Conservation (phyloP, 1,284 basidiomycete species). For the Gomphus sp. region DNA sequence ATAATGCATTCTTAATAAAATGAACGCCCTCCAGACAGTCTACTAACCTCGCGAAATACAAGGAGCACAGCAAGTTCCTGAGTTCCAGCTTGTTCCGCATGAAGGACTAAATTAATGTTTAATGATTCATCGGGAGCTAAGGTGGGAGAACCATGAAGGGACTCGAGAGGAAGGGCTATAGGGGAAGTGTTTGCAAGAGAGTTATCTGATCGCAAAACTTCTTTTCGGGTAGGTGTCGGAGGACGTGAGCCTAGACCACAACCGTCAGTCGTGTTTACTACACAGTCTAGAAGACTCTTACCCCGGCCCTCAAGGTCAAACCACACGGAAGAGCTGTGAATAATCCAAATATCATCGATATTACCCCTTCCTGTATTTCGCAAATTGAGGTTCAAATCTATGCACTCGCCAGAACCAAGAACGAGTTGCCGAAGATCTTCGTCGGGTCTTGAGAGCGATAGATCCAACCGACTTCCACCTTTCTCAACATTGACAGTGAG, state of each 20-base stretch:
- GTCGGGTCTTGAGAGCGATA: constrained; percentile 46
- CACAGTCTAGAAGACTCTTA: not conserved
- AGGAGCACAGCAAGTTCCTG: constrained; percentile 53
- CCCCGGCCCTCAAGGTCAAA: constrained; percentile 19
- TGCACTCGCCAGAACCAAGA: constrained; percentile 56
- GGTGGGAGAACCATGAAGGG: constrained; percentile 23
- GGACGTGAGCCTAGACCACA: not conserved
- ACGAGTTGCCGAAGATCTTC: constrained; percentile 26
- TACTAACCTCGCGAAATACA: constrained; percentile 59
- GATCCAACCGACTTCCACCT: constrained; percentile 44
- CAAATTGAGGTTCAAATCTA: constrained; percentile 42
- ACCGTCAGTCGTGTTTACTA: not conserved
- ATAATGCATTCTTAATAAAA: not conserved
- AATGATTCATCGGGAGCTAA: constrained; percentile 39
- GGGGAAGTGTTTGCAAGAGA: constrained; percentile 43
- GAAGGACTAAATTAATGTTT: constrained; percentile 42
- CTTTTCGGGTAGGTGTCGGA: constrained; percentile 13
- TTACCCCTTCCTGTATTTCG: constrained; percentile 48
- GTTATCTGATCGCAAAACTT: constrained; percentile 43
- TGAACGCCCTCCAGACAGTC: not conserved
- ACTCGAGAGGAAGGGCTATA: constrained; percentile 31
- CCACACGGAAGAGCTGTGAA: constrained; percentile 29
- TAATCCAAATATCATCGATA: constrained; percentile 61
- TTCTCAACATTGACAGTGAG: constrained; percentile 52
- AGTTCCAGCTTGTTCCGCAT: constrained; percentile 37